A percentile compares a stretch with the other conserved stretches of the same genome.
These are phyloP conservation scores for Daldinia eschscholtzii DNA, from an alignment of 2,329 filamentous ascomycete species.

Conservation along the genomic window DNA sequence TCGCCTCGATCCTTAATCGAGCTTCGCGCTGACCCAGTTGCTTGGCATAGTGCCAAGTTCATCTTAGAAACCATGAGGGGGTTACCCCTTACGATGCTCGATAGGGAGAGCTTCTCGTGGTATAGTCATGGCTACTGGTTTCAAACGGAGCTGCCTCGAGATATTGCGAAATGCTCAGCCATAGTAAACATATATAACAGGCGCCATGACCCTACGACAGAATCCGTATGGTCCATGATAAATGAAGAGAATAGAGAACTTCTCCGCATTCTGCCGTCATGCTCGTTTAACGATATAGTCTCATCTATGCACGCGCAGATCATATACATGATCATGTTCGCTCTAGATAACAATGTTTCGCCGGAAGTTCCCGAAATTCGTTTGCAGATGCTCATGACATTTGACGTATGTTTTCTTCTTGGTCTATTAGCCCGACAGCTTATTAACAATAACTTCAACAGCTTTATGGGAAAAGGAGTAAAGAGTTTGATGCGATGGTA, in stretches of 20 bases:
- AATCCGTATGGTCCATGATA: slow-evolving; percentile 35
- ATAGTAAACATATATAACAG: slow-evolving; percentile 36
- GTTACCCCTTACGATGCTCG: slow-evolving; percentile 42
- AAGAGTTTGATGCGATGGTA: slow-evolving; percentile 24
- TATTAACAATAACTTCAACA: slow-evolving; percentile 7
- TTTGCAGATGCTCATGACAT: slow-evolving; percentile 37
- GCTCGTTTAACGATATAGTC: slow-evolving; percentile 30
- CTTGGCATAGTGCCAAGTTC: slow-evolving; percentile 39
- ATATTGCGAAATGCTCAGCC: slow-evolving; percentile 37
- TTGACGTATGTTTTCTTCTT: slow-evolving; percentile 26
- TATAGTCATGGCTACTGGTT: slow-evolving; percentile 46
- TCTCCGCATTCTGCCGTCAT: slow-evolving; percentile 12
- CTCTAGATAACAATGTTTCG: slow-evolving; percentile 29
- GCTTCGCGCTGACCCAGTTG: slow-evolving; percentile 42
- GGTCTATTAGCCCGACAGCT: neutral
- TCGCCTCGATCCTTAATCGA: slow-evolving; percentile 38
- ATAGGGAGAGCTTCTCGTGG: slow-evolving; percentile 42
- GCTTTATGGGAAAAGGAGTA: slow-evolving; percentile 35
- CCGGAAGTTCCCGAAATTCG: slow-evolving; percentile 34
- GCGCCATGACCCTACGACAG: slow-evolving; percentile 5
- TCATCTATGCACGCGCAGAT: slow-evolving; percentile 37
- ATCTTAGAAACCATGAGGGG: slow-evolving; percentile 44
- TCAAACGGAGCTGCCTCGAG: slow-evolving; percentile 32
- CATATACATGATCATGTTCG: slow-evolving; percentile 40
- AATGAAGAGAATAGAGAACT: slow-evolving; percentile 40